Base-by-base conservation (phyloP, 1,139 yeast species). In the Zygosaccharomyces sapae region DNA sequence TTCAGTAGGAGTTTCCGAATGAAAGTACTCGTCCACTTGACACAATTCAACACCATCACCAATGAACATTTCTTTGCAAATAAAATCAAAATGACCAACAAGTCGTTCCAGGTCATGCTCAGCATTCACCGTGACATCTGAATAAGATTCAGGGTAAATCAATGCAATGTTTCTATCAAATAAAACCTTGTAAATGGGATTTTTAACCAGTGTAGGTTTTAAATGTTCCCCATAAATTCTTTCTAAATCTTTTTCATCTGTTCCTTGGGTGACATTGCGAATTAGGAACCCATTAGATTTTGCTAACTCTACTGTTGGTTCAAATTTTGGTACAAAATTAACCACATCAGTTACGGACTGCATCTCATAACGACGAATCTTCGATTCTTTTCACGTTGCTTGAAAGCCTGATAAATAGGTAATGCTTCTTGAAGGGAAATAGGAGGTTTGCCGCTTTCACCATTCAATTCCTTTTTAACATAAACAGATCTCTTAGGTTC, bases 401-500 rank as follows among this genome's bases (percentile, higher is more conserved):
- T 57, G 36, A 61, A 56, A 1, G 62, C 55, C 38, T 63, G 59
- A 12, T 56, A 56, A 22, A 69, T 48, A 1, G 67, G 59, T 16
- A 59, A 42, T 1, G 71, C 69, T 39, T 70, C 73, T 19, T 50
- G 53, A 16, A 65, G 49, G 3, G 56, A 44, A 10, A 73, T 50
- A 1, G 55, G 47, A 33, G 74, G 65, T 31, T 54, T 57, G 1
- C 71, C 71, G 4, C 65, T 54, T 3, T 51, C 55, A 0, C 80
- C 62, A 8, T 49, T 47, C 53, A 48, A 62, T 4, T 56, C 61
- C 41, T 72, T 69, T 48, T 76, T 78, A 10, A 88, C 72, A 51
- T 78, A 83, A 0, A 87, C 90, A 9, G 83, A 78, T 53, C 96
- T 68, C 47, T 79, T 74, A 0, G 96, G 96, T 54, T 87, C 96